phyloP scores from a whole-genome alignment of 2,329 filamentous ascomycete genomes.

The Pseudogymnoascus sp. region DNA sequence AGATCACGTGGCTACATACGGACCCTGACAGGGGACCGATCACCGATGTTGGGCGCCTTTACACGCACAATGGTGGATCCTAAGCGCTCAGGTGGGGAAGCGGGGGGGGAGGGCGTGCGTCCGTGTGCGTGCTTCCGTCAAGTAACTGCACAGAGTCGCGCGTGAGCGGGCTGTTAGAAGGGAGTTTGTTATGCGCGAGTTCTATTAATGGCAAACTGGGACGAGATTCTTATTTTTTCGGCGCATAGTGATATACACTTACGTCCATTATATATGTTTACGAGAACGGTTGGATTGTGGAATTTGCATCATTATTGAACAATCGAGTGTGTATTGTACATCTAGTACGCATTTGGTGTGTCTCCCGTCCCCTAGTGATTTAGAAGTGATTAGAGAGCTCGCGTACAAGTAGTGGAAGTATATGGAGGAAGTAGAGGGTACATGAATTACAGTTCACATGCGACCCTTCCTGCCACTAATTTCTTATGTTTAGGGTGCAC shows the following conservation, averaged over 20 bases:
- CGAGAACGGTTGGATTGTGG: not conserved
- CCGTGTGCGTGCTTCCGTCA: not conserved
- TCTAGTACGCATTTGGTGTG: conserved; percentile 5
- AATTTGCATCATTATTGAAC: not conserved
- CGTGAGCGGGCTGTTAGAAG: not conserved
- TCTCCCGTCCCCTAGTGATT: not conserved
- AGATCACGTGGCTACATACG: not conserved
- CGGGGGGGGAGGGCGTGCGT: not conserved
- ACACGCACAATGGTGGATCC: not conserved
- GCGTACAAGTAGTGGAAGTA: not conserved
- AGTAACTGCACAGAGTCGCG: not conserved
- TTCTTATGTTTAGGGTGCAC: not conserved
- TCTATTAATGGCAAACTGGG: not conserved
- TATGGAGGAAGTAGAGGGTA: not conserved
- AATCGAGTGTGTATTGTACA: not conserved
- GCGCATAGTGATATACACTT: not conserved
- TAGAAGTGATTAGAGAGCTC: not conserved
- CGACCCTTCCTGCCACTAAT: not conserved
- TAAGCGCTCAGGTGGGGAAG: conserved; percentile 10
- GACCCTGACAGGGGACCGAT: conserved; percentile 10
- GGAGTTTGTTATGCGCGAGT: not conserved
- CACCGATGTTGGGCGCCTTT: not conserved
- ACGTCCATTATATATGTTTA: not conserved
- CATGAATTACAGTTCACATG: not conserved
- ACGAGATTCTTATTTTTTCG: not conserved